Percentiles rank a stretch among this genome's conserved stretches.
Evolutionary conservation across 2,329 filamentous ascomycete genomes (phyloP).

Genomic region (Aphanocladium album): DNA sequence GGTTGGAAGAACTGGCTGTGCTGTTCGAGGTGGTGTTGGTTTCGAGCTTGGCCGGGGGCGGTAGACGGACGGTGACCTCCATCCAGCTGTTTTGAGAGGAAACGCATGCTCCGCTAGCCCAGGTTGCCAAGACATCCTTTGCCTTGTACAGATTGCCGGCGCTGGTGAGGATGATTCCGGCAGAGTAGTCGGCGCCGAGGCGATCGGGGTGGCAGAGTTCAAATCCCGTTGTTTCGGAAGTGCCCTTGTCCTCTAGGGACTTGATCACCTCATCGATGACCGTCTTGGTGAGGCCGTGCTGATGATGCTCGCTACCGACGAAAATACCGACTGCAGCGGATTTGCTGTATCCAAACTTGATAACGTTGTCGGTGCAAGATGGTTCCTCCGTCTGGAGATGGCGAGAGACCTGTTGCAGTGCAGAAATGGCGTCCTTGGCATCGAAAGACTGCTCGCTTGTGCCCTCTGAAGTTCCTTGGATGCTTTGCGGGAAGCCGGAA

Average conservation of each 20-base stretch:
- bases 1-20: not conserved
- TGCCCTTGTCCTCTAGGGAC: slow-evolving; percentile 10
- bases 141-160: slow-evolving; percentile 23
- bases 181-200: slow-evolving; percentile 22
- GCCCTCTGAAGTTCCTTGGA: not conserved
- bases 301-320: slow-evolving; percentile 19
- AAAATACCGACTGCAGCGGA: slow-evolving; percentile 18
- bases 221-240: slow-evolving; percentile 18
- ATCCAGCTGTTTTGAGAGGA: slow-evolving; percentile 16
- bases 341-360: slow-evolving; percentile 11
- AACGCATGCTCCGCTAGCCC: slow-evolving; percentile 20
- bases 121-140: slow-evolving; percentile 21
- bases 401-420: not conserved
- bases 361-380: slow-evolving; percentile 5
- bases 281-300: slow-evolving; percentile 18
- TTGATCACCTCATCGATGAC: slow-evolving; percentile 17
- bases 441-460: not conserved
- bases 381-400: not conserved
- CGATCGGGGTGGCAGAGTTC: slow-evolving; percentile 24
- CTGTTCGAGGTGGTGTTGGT: slow-evolving; percentile 11
- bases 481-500: not conserved
- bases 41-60: not conserved
- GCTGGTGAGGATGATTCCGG: slow-evolving; percentile 25
- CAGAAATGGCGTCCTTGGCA: not conserved
- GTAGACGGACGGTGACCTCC: slow-evolving; percentile 17